Percentiles rank a stretch among this genome's conserved stretches.
Conservation (phyloP, 2,329 filamentous ascomycete species). For the Ceratocystis cubensis region DNA sequence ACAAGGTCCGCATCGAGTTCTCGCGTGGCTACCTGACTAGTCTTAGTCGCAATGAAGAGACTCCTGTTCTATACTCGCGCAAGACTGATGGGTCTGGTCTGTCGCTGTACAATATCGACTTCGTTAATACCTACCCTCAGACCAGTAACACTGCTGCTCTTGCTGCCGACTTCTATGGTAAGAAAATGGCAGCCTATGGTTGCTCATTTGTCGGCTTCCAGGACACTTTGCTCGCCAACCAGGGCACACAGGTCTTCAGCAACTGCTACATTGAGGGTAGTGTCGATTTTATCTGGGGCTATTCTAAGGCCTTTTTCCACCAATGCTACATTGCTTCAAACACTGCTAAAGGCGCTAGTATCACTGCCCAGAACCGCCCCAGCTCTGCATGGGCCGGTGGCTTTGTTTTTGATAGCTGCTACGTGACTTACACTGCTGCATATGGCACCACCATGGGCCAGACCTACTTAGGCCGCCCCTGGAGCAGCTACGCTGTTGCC, state of each 20-base stretch:
- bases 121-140: constrained; percentile 35
- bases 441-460: constrained; percentile 25
- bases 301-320: constrained; percentile 29
- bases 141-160: constrained; percentile 39
- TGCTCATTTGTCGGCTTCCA: constrained; percentile 37
- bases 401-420: constrained; percentile 28
- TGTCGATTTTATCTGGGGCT: constrained; percentile 32
- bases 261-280: constrained; percentile 35
- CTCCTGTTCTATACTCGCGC: constrained; percentile 29
- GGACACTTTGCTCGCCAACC: constrained; percentile 38
- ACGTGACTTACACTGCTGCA: constrained; percentile 16
- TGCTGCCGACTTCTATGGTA: constrained; percentile 26
- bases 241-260: constrained; percentile 37
- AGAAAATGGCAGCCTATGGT: constrained; percentile 29
- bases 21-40: constrained; percentile 23
- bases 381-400: constrained; percentile 26
- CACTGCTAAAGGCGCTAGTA: constrained; percentile 26
- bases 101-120: constrained; percentile 51
- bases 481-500: constrained; percentile 36
- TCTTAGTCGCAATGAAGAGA: constrained; percentile 37
- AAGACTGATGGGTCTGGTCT: constrained; percentile 35
- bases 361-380: constrained; percentile 28
- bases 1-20: constrained; percentile 43
- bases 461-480: constrained; percentile 39
- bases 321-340: constrained; percentile 31